Base-by-base conservation (phyloP, 2,329 filamentous ascomycete species). In the Ceratocystis diversiconidia region DNA sequence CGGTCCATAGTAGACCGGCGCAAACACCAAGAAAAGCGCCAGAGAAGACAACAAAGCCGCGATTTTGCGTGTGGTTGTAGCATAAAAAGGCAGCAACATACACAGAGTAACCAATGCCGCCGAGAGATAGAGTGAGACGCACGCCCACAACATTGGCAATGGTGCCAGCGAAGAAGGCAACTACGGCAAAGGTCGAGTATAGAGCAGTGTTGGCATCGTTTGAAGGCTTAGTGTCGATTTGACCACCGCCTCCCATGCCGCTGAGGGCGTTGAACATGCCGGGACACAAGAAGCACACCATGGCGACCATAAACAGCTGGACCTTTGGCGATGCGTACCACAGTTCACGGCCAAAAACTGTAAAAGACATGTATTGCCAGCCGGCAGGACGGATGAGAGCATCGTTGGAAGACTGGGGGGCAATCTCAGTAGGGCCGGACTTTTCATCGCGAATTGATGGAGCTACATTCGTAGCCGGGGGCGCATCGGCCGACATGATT, bases 1-100 rank as follows among this genome's bases (percentile, higher is more conserved):
- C 89, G 43, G 86, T 87, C 89, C 89, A 94, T 46, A 94, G 79
- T 48, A 92, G 79, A 72, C 87, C 89, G 60, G 89, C 89, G 72
- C 88, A 92, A 66, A 90, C 77, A 75, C 89, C 89, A 60, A 92
- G 83, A 68, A 90, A 80, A 17, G 85, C 86, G 70, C 89, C 89
- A 5, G 89, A 84, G 70, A 92, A 91, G 70, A 88, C 83, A 72
- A 86, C 84, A 75, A 90, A 92, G 68, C 85, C 86, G 67, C 80
- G 76, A 72, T 87, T 87, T 64, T 78, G 66, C 25, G 79, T 88
- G 76, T 90, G 86, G 71, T 83, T 85, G 76, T 86, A 91, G 76
- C 78, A 81, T 50, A 91, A 79, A 75, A 90, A 88, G 65, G 82
- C 83, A 61, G 85, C 82, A 59, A 87, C 81, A 73, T 92, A 91